Conservation (phyloP, 2,329 filamentous ascomycete genomes). For the Xylaria sp. region DNA sequence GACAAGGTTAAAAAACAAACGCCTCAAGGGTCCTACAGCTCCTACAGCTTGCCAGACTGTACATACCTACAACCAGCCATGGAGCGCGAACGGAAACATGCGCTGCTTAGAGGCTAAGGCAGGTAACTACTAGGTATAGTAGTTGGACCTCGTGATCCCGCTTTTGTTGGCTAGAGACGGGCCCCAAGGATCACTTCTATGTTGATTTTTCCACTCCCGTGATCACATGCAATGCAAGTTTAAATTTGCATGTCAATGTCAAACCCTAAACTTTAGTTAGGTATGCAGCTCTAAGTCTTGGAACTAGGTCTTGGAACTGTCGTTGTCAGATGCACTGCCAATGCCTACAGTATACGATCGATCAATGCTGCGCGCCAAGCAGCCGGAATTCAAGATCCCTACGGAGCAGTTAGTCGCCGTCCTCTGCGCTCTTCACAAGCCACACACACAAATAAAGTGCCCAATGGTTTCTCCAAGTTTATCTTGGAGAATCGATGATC, state of each 20-base stretch:
- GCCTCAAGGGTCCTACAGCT: slow-evolving; percentile 12
- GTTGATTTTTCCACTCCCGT: slow-evolving; percentile 1
- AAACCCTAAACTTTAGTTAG: not conserved
- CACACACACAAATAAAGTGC: not conserved
- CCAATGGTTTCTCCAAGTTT: not conserved
- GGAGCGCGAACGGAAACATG: not conserved
- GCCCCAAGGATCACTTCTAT: not conserved
- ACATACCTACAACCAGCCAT: slow-evolving; percentile 10
- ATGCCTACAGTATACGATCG: too few species aligned
- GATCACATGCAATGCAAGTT: slow-evolving; percentile 20
- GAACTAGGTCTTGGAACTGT: too few species aligned
- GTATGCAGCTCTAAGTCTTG: too few species aligned
- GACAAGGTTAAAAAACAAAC: not conserved
- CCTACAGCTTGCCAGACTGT: not conserved
- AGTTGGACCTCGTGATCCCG: not conserved
- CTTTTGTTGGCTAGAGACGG: not conserved
- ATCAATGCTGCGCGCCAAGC: not conserved
- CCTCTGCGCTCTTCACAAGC: not conserved
- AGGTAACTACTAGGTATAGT: too few species aligned
- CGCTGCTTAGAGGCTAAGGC: not conserved
- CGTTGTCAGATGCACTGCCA: not conserved
- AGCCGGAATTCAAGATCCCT: not conserved
- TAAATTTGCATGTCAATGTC: slow-evolving; percentile 5
- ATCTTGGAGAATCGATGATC: not conserved
- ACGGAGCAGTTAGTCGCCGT: too few species aligned